phyloP scores from a whole-genome alignment of 2,329 filamentous ascomycete genomes.

The Pseudogymnoascus sp. region DNA sequence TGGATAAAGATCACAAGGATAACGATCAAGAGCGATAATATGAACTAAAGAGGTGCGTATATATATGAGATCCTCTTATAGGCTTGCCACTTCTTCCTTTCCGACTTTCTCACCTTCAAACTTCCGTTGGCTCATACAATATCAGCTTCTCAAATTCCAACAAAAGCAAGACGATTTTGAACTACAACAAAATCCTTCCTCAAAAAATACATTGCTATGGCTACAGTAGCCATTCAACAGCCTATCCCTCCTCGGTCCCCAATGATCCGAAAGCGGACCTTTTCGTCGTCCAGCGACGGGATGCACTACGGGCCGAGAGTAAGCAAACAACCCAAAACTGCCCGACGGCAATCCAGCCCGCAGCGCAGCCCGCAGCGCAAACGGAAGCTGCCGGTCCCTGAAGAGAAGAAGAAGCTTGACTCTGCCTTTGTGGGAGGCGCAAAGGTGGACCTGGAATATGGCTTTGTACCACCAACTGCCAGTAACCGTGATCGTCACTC shows the following conservation, averaged over 20 bases:
- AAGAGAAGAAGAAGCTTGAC: slow-evolving; percentile 6
- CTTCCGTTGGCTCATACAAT: background rate
- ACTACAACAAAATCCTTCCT: background rate
- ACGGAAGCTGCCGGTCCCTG: background rate
- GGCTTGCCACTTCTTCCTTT: background rate
- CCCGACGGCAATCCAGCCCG: background rate
- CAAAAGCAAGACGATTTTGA: background rate
- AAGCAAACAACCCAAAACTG: slow-evolving; percentile 4
- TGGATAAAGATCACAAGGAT: background rate
- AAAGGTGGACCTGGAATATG: background rate
- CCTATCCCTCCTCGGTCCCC: slow-evolving; percentile 28
- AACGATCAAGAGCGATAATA: background rate
- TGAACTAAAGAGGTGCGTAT: background rate
- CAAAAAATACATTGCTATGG: background rate
- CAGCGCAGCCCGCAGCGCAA: background rate
- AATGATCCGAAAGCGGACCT: slow-evolving; percentile 8
- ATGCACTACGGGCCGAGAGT: background rate
- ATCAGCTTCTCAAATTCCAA: background rate
- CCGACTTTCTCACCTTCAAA: background rate
- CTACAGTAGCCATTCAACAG: slow-evolving; percentile 17
- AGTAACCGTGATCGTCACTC: background rate
- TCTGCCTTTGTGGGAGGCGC: background rate
- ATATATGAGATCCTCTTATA: background rate
- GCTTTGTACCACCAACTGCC: background rate
- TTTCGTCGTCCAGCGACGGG: background rate